Base-by-base conservation (phyloP, 1,284 basidiomycete genomes). In the Pseudozyma sp. region DNA sequence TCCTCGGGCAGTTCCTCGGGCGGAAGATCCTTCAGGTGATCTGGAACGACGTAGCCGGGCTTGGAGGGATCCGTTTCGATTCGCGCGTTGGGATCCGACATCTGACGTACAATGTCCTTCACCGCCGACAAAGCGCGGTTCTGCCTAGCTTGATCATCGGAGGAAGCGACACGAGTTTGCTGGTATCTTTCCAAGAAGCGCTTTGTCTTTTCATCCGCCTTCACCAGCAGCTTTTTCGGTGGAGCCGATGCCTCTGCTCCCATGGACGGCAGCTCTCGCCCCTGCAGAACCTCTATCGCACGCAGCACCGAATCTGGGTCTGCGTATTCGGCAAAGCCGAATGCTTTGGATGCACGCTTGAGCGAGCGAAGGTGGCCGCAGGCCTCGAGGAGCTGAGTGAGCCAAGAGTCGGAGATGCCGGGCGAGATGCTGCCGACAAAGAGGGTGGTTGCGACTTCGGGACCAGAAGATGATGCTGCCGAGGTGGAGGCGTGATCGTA, bases 371-470 rank as follows among this genome's bases (percentile, higher is more conserved):
- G 87, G 3, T 90, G 89, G 24, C 95, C 95, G 83, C 94, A 97
- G 29, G 94, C 90, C 94, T 88, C 86, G 40, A 97, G 88, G 42
- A 97, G 87, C 62, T 89, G 88, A 74, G 91, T 92, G 51, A 97
- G 85, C 82, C 81, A 83, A 63, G 92, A 76, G 82, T 97, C 94
- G 0, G 90, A 90, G 68, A 97, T 93, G 5, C 94, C 95, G 29
- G 93, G 92, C 1, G 94, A 93, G 84, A 97, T 98, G 71, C 92
- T 92, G n/a, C 94, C 94, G 19, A 97, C 91, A 79, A 97, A 98
- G 13, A 96, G 87, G 30, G 84, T 86, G 0, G 90, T 91, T 1
- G 87, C 78, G 84, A 67, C 86, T 84, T 79, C 75, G 42, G 69
- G 53, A 9, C 40, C 63, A 5, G 46, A 33, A 13, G 54, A 47